Conservation (phyloP, 257 asterid species). For the Nicotiana obtusifolia region DNA sequence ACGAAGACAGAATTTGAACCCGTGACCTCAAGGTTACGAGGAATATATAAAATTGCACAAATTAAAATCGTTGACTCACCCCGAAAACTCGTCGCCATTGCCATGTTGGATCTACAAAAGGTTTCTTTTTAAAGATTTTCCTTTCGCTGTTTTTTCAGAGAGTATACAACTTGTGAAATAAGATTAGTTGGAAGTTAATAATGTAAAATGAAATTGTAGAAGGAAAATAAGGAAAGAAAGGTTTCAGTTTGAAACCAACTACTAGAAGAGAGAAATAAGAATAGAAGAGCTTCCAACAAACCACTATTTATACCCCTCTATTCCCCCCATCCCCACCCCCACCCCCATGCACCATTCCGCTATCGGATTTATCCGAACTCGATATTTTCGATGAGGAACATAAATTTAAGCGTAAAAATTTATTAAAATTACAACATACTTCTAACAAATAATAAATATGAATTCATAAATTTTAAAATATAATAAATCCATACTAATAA, state of each 20-base stretch:
- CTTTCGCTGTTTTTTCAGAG: background rate
- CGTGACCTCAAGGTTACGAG: too few species aligned
- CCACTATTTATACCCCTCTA: background rate
- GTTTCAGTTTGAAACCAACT: background rate
- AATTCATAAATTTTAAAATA: too few species aligned
- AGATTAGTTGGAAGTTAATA: background rate
- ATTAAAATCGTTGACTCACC: background rate
- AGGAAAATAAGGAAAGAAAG: background rate
- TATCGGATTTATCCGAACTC: too few species aligned
- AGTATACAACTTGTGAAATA: background rate
- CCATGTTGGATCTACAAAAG: background rate
- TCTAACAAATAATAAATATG: too few species aligned
- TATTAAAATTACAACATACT: fast-evolving
- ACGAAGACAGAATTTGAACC: too few species aligned
- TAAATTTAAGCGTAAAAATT: too few species aligned
- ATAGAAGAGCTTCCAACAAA: background rate
- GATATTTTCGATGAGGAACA: too few species aligned
- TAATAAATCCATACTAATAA: too few species aligned
- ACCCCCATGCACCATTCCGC: too few species aligned
- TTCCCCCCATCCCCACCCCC: too few species aligned
- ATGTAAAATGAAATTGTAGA: background rate
- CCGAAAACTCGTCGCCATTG: background rate
- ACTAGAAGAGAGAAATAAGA: background rate
- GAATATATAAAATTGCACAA: background rate
- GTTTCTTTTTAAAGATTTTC: background rate